Base-by-base conservation (phyloP, 176 grass and related monocot species). In the Puya raimondii region DNA sequence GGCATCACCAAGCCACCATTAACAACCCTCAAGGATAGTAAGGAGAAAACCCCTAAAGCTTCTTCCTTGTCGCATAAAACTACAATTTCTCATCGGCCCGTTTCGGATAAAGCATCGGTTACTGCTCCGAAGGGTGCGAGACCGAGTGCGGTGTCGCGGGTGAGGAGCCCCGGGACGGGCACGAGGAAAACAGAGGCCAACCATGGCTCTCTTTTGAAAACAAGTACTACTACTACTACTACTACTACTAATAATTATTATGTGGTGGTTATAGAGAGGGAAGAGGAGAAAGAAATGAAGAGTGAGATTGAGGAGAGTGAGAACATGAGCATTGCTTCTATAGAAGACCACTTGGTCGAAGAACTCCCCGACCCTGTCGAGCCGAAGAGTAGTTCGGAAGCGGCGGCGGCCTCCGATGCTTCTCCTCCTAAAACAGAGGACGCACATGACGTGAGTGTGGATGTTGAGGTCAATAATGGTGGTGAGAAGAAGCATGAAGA, bases 321-420 rank as follows among this genome's bases (percentile, higher is more conserved):
- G 61, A 80, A 63, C 58, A 75, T 85, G 23, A 80, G 82, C 61
- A 76, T 50, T 12, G 21, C 72, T 0, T 80, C 33, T 11, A 76
- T 76, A 16, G 76, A 87, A 65, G 85, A 83, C 50, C 64, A 80
- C 12, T 76, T 87, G 56, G 68, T 64, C 0, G 57, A 76, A 50
- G 67, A 73, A 49, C 49, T 76, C 10, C 69, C 80, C 2, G 72
- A 87, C 10, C 76, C 72, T 2, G 17, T 87, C 2, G 54, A 80
- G 53, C 33, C 50, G 22, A 72, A 79, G 47, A 53, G 53, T 68
- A 49, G 53, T 72, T 17, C 75, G 5, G 69, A 65, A 12, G 58
- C 72, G 42, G 26, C 2, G 65, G 7, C 23, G 10, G 50, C n/a
- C 18, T 48, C 29, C 29, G 29, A 33, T 33, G 29, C 16, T 61